Conservation (phyloP, 352 stramenopile genomes). For the Aphanomyces astaci region DNA sequence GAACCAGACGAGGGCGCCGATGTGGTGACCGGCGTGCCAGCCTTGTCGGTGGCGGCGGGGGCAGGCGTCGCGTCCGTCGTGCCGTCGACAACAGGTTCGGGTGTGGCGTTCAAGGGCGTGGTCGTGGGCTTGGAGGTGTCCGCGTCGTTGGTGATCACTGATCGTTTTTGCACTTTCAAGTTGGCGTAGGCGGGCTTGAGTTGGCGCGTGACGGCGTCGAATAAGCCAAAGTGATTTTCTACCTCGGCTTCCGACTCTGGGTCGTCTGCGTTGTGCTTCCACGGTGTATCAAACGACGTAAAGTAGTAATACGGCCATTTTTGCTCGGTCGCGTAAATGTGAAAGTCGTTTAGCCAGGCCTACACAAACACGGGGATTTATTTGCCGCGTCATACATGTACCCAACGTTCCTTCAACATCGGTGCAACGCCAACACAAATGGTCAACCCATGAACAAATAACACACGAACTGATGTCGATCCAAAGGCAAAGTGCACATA, state of each 20-base stretch:
- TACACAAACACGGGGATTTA: too few species aligned
- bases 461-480: too few species aligned
- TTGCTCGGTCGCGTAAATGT: slow-evolving; percentile 39
- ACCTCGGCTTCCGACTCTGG: slow-evolving; percentile 35
- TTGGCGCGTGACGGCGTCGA: slow-evolving; percentile 34
- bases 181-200: slow-evolving; percentile 41
- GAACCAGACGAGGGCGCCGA: background rate
- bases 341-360: slow-evolving; percentile 60
- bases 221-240: slow-evolving; percentile 65
- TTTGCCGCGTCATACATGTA: too few species aligned
- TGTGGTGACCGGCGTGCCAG: background rate
- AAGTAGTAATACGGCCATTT: slow-evolving; percentile 63
- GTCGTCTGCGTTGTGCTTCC: slow-evolving; percentile 39
- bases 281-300: slow-evolving; percentile 51
- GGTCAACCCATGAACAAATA: too few species aligned
- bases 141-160: slow-evolving; percentile 9
- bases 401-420: background rate
- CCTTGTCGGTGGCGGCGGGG: background rate
- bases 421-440: too few species aligned
- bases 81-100: slow-evolving; percentile 1
- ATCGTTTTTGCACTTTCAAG: slow-evolving; percentile 30
- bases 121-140: slow-evolving; percentile 22
- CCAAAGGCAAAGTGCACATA: too few species aligned
- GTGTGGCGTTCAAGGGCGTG: slow-evolving; percentile 20
- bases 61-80: background rate